Evolutionary conservation across 176 grass and related monocot genomes (phyloP), one percentile per base, ranked within the genome.

Genomic region (Carex scoparia): DNA sequence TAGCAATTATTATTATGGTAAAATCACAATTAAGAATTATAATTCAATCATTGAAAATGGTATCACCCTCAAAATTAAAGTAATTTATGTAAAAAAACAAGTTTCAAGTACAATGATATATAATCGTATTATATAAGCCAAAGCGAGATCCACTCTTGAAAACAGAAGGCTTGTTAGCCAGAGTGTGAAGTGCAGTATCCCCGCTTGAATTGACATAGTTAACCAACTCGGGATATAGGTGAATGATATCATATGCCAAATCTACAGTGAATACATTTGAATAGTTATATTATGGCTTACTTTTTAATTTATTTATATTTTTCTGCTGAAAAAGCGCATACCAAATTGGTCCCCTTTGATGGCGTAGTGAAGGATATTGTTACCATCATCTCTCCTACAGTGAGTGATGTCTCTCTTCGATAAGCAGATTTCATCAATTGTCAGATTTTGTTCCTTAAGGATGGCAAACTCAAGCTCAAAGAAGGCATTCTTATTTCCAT

Each of bases 71-170:
- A 38, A 69, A 9, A 27, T 68, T 32, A 68, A 35, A 15, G 65
- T 16, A 38, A 16, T 73, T 48, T 73, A 73, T 48, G 2, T 2
- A 35, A 18, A 35, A 73, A 48, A 23, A 46, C 14, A 69, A 18
- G 4, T 0, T 19, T 67, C 10, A 69, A 28, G 46, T 77, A 77
- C 83, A 62, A 44, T 74, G 31, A 61, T 61, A 85, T 12, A 85
- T 62, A 48, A 75, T 42, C 13, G 2, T 61, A 9, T 76, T 69
- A 7, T 15, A 60, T 1, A 76, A 1, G 68, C 33, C 32, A 11
- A 63, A 76, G 28, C 69, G 83, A 72, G 13, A 49, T 62, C 83
- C 83, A 60, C 83, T 85, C 72, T 61, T 32, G 18, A 85, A 85
- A 85, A 4, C 64, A 27, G 48, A 46, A 7, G 69, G 68, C 83